Conservation (phyloP, 345 rosid genomes). For the Isatis tinctoria region DNA sequence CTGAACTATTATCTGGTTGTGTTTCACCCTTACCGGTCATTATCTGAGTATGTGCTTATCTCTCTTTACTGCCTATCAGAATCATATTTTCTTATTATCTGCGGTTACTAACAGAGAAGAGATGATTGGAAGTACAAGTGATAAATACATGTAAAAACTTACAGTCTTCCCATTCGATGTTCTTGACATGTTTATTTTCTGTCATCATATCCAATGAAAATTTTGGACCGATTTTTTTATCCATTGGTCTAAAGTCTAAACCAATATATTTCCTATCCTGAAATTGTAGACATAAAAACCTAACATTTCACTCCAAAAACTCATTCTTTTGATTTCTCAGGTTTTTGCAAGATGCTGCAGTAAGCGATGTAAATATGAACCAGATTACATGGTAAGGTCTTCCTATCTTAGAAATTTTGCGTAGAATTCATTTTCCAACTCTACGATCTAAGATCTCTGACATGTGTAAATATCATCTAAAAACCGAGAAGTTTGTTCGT, state of each 20-base stretch:
- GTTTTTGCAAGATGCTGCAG: slow-evolving; percentile 73
- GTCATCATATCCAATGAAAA: not conserved
- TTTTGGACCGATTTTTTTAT: not conserved
- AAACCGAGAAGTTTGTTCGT: not conserved
- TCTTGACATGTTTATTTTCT: not conserved
- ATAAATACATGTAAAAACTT: not conserved
- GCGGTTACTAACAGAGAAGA: not conserved
- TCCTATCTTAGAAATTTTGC: not conserved
- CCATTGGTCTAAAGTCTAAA: not conserved
- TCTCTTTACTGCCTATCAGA: not conserved
- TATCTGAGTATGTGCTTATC: slow-evolving; percentile 59
- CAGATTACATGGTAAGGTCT: slow-evolving; percentile 71
- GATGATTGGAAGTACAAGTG: not conserved
- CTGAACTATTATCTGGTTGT: slow-evolving; percentile 87
- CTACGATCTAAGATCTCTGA: not conserved
- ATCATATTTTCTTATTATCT: not conserved
- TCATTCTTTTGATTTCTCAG: slow-evolving; percentile 34
- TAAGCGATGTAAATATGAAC: slow-evolving; percentile 59
- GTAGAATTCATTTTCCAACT: not conserved
- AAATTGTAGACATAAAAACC: not conserved
- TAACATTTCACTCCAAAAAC: not conserved
- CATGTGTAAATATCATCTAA: not conserved
- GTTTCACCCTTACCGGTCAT: slow-evolving; percentile 86
- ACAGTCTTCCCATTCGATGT: not conserved
- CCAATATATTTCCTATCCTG: not conserved